Base-by-base conservation (phyloP, 129 eudicot genomes). In the Artemisia argyi region DNA sequence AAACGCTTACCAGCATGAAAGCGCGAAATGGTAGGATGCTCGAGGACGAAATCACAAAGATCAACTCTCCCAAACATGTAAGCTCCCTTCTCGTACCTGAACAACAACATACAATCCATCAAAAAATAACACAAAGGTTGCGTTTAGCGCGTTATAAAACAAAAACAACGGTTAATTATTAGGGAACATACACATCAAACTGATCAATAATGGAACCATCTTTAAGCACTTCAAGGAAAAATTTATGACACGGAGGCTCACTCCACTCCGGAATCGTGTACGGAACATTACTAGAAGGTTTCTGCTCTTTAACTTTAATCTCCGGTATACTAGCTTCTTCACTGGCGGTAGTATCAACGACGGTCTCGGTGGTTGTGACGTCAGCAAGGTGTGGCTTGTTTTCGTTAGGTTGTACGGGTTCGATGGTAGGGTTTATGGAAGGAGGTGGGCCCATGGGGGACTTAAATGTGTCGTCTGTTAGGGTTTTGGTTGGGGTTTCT, bases 1-100 rank as follows among this genome's bases (percentile, higher is more conserved):
- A 15, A n/a, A 58, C 11, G 10, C n/a, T 44, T 49, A 95, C 99
- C 99, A 30, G 99, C 97, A 72, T 95, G 99, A 83, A 91, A 95
- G 11, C 99, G 89, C 61, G 99, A 95, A 57, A 91, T 86, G 12
- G 97, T 95, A 0, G 99, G 97, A 75, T 95, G 97, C 81, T 95
- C 97, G 19, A 95, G 97, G 19, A 95, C 78, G 44, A 91, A 91
- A 76, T 95, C 99, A 73, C 99, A 95, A 46, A 86, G 83, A 79
- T 95, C 99, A 17, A 87, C 96, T 61, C 97, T 85, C 46, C 99
- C 99, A 79, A 95, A 95, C 97, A 95, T 95, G 86, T 90, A 95
- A 32, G 99, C 99, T 66, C 99, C 99, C 75, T 95, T 95, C 88
- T 90, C 81, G 51, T 87, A 55, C 72, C 99, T 95, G 79, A 44